A percentile compares a stretch with the other conserved stretches of the same genome.
These are phyloP conservation scores for Aspergillus versicolor DNA, from an alignment of 2,329 filamentous ascomycete genomes.

Conservation along the genomic window DNA sequence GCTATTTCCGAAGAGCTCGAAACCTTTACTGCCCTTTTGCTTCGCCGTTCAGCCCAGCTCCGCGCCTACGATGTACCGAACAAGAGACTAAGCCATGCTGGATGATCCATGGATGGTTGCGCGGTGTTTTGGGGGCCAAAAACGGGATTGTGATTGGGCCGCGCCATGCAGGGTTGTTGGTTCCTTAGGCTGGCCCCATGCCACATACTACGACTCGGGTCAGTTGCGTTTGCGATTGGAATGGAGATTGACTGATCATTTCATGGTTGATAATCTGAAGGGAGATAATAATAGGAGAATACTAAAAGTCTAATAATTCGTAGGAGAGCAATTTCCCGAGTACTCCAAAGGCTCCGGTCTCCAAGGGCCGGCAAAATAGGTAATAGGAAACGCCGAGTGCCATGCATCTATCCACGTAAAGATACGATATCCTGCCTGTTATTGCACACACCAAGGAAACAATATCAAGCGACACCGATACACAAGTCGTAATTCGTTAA, in stretches of 20 bases:
- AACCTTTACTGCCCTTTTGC: not conserved
- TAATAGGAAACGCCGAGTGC: conserved; percentile 3
- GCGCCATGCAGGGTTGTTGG: not conserved
- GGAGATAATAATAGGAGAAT: not conserved
- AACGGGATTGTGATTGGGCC: not conserved
- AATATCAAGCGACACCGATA: not conserved
- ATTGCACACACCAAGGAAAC: conserved; percentile 1
- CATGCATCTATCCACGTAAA: conserved; percentile 10
- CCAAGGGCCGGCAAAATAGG: not conserved
- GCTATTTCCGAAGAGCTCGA: not conserved
- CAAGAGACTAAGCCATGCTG: not conserved
- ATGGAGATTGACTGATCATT: not conserved
- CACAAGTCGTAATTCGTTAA: not conserved
- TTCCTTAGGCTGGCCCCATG: not conserved
- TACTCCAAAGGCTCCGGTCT: not conserved
- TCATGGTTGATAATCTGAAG: not conserved
- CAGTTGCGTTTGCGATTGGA: not conserved
- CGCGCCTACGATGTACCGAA: not conserved
- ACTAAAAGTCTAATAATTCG: not conserved
- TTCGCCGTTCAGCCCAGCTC: no score
- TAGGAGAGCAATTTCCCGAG: conserved; percentile 3
- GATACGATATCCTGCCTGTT: not conserved
- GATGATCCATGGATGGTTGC: not conserved
- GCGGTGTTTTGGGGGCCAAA: conserved; percentile 2
- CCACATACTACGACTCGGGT: not conserved